phyloP scores from a whole-genome alignment of 257 asterid species.

The Lantana camara region DNA sequence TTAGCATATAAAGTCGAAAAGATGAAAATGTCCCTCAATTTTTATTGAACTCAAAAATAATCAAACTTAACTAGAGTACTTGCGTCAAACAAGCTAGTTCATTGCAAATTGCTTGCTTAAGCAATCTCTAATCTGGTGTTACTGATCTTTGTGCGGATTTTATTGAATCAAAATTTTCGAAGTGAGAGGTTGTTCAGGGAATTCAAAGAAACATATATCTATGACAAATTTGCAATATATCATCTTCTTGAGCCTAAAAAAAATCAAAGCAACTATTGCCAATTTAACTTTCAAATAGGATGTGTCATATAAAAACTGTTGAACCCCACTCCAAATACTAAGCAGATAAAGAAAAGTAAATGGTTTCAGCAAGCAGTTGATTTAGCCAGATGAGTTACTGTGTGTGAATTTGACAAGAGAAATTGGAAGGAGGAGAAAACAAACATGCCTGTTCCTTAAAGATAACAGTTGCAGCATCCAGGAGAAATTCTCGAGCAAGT shows the following conservation, averaged over 20 bases:
- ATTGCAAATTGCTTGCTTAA: conserved; percentile 1
- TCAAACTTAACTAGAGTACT: not conserved
- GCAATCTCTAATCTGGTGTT: conserved; percentile 1
- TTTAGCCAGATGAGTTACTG: too few species aligned
- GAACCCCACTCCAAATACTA: not conserved
- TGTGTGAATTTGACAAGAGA: too few species aligned
- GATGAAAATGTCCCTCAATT: not conserved
- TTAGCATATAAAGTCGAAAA: not conserved
- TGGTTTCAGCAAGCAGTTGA: not conserved
- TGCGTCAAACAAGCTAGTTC: not conserved
- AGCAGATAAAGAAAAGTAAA: conserved; percentile 5
- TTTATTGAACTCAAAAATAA: conserved; percentile 7
- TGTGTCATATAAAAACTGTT: not conserved
- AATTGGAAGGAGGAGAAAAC: conserved; percentile 2
- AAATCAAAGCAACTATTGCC: not conserved
- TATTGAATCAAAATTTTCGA: not conserved
- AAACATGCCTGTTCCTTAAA: conserved; percentile 94
- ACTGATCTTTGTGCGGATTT: not conserved
- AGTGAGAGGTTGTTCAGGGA: not conserved
- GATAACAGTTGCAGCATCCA: conserved; percentile 98
- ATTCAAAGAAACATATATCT: conserved; percentile 12
- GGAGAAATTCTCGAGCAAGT: conserved; percentile 98
- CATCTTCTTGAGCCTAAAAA: not conserved
- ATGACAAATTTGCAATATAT: not conserved
- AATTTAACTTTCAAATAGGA: not conserved